Percentiles rank a stretch among this genome's conserved stretches.
Conservation (phyloP, 1,139 yeast genomes). For the Yamadazyma oceani region DNA sequence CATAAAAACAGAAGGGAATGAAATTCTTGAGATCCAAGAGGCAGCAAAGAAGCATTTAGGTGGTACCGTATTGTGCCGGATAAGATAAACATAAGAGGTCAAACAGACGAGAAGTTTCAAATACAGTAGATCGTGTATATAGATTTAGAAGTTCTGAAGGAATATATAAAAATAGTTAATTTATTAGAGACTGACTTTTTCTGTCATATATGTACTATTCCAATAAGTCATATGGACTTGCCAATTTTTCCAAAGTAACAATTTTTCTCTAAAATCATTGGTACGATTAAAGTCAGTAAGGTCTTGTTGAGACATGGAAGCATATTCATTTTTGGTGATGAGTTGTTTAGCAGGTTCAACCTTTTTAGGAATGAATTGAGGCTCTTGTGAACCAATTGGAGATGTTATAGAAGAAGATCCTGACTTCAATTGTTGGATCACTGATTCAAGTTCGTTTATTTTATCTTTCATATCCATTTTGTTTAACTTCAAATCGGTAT, state of each 20-base stretch:
- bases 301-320: constrained; percentile 31
- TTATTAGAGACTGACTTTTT: constrained; percentile 27
- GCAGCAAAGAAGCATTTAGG: constrained; percentile 73
- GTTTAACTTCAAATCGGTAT: constrained; percentile 42
- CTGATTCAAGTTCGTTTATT: constrained; percentile 27
- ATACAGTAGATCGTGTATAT: constrained; percentile 11
- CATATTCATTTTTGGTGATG: constrained; percentile 35
- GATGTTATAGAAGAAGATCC: constrained; percentile 5
- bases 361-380: constrained; percentile 12
- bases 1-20: constrained; percentile 50
- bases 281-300: constrained; percentile 21
- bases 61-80: constrained; percentile 84
- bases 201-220: constrained; percentile 41
- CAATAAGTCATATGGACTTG: constrained; percentile 83
- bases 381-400: constrained; percentile 3
- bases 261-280: constrained; percentile 41
- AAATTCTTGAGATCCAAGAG: constrained; percentile 75
- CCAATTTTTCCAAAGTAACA: constrained; percentile 77
- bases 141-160: too few relatives aligned
- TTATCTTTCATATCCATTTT: constrained; percentile 49
- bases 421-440: constrained; percentile 19
- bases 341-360: constrained; percentile 36
- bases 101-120: too few relatives aligned
- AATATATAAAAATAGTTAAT: too few relatives aligned
- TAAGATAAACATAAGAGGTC: too few relatives aligned